Evolutionary conservation across 1,139 yeast genomes (phyloP), one percentile per base, ranked within the genome.

Genomic region (Saccharomyces hybrid): DNA sequence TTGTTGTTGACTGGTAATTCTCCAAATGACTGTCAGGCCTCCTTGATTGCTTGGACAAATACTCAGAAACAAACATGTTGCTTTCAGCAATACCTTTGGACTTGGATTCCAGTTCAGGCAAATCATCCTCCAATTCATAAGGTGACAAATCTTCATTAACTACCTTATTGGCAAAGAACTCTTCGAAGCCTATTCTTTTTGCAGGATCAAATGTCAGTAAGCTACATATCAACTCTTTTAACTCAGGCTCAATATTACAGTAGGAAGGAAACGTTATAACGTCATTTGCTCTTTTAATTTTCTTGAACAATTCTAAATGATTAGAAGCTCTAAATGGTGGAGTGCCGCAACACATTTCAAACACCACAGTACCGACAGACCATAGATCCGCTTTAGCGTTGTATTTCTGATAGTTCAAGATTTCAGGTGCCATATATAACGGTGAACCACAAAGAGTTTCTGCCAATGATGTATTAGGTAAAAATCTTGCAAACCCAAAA

Each of bases 381-480:
- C 99, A 93, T 60, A 93, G 74, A 69, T 93, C 99, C 0, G 97
- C 98, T 69, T 90, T 91, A 3, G 98, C 99, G 64, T 91, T 90
- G 72, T 93, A 93, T 71, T 90, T 93, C 69, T 95, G 98, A 68
- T 89, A 90, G 59, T 96, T 78, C 64, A 93, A 77, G 52, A 93
- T 95, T 71, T 93, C 99, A 0, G 99, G 99, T 0, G 99, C 99
- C 99, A 93, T 93, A 71, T 95, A 93, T 50, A 93, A 74, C 1
- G 99, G 99, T 9, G 96, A 88, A 1, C 99, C 99, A 76, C 99
- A 93, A 60, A 93, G 75, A 2, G 99, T 93, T 70, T 93, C 99
- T 1, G 99, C 98, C 80, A 95, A 78, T 2, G 96, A 85, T 1
- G 96, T 87, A 50, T 88, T 84, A 8, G 98, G 98, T 61, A 93